Conservation (phyloP, 2,329 filamentous ascomycete genomes). For the Cercospora brassicicola region DNA sequence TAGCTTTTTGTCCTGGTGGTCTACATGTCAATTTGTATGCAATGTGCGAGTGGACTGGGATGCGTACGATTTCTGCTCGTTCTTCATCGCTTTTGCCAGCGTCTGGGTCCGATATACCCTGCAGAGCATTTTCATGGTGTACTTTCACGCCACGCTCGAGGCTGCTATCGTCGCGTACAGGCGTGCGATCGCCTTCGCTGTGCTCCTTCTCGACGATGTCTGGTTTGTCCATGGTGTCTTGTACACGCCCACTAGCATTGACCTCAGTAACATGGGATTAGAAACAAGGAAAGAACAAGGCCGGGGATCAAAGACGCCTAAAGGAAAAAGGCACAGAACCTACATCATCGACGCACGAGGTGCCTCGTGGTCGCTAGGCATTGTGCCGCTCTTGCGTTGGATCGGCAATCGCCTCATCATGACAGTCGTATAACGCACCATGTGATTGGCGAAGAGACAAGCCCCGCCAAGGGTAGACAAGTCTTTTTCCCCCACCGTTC, state of each 20-base stretch:
- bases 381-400: not conserved
- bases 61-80: slow-evolving; percentile 12
- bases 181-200: slow-evolving; percentile 6
- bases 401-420: not conserved
- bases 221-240: slow-evolving; percentile 4
- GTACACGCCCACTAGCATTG: not conserved
- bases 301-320: not conserved
- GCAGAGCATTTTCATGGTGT: not conserved
- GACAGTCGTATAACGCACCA: not conserved
- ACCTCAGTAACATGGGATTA: not conserved
- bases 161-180: not conserved
- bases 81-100: slow-evolving; percentile 16
- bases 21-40: not conserved
- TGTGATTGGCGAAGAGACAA: slow-evolving; percentile 2
- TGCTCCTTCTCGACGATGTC: not conserved
- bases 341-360: slow-evolving; percentile 3
- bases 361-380: slow-evolving; percentile 5
- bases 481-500: not conserved
- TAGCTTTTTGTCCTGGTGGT: slow-evolving; percentile 59
- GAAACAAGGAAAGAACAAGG: not conserved
- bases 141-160: not conserved
- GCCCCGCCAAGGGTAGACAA: not conserved
- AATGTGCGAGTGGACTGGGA: not conserved
- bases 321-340: not conserved
- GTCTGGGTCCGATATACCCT: slow-evolving; percentile 14